These are phyloP conservation scores for Colletotrichum acutatum DNA, from an alignment of 2,329 filamentous ascomycete species.

Conservation along the genomic window DNA sequence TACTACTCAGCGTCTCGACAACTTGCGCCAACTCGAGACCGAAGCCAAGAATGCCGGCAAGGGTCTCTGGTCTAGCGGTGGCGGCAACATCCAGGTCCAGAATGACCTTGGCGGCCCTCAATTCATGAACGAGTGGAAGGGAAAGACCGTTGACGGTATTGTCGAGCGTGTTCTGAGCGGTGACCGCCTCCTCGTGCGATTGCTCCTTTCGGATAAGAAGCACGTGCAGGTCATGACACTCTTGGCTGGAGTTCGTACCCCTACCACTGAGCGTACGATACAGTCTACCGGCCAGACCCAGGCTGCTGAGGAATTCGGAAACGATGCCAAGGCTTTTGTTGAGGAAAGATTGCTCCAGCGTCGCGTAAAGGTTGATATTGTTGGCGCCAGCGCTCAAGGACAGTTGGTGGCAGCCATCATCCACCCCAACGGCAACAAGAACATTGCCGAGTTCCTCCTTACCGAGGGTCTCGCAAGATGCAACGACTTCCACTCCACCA, in stretches of 20 bases:
- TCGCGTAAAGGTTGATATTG: conserved; percentile 82
- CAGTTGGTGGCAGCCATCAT: conserved; percentile 89
- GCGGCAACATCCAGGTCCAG: conserved; percentile 77
- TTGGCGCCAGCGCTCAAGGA: conserved; percentile 89
- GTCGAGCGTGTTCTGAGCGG: conserved; percentile 93
- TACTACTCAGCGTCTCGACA: conserved; percentile 76
- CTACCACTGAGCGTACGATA: conserved; percentile 87
- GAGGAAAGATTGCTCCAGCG: conserved; percentile 89
- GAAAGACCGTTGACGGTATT: conserved; percentile 83
- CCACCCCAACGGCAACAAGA: conserved; percentile 83
- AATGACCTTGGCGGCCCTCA: conserved; percentile 85
- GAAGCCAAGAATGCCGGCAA: conserved; percentile 82
- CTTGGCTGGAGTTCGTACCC: conserved; percentile 88
- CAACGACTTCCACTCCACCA: conserved; percentile 94
- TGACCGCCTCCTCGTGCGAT: conserved; percentile 86
- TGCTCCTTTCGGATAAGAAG: conserved; percentile 83
- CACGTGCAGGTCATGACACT: conserved; percentile 91
- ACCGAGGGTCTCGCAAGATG: conserved; percentile 91
- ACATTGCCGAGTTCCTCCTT: conserved; percentile 88
- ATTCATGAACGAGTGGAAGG: conserved; percentile 87
- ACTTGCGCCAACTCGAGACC: conserved; percentile 80
- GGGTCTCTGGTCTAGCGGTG: conserved; percentile 80
- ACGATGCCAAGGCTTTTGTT: conserved; percentile 89
- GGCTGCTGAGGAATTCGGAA: conserved; percentile 87
- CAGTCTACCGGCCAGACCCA: conserved; percentile 82